Evolutionary conservation across 2,329 filamentous ascomycete species (phyloP).

Genomic region (Aspergillus sp.): DNA sequence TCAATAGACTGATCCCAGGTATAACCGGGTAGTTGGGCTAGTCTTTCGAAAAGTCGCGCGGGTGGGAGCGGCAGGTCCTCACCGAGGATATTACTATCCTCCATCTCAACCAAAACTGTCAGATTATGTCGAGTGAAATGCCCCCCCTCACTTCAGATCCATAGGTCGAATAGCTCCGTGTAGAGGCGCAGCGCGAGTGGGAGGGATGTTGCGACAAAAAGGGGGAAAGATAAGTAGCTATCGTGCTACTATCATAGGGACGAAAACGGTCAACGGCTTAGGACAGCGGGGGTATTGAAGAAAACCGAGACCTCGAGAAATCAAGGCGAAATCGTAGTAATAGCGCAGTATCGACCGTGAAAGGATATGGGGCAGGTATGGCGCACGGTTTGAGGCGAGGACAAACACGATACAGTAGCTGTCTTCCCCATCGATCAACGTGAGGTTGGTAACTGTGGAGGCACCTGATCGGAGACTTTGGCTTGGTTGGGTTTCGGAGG

Average conservation of each 20-base stretch:
- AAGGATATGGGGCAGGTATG: not conserved
- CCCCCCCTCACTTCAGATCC: constrained; percentile 18
- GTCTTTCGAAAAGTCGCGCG: constrained; percentile 67
- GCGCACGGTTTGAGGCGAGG: not conserved
- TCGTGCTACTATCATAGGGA: constrained; percentile 19
- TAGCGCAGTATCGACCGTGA: not conserved
- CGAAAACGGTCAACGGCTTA: constrained; percentile 21
- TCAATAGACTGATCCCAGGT: constrained; percentile 66
- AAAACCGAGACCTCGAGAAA: constrained; percentile 3
- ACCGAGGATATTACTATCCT: constrained; percentile 38
- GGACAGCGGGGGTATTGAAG: constrained; percentile 11
- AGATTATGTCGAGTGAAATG: constrained; percentile 11
- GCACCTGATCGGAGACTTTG: constrained; percentile 7
- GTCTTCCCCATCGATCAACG: constrained; percentile 9
- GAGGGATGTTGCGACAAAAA: constrained; percentile 7
- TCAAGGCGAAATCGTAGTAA: not conserved
- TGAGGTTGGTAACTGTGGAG: constrained; percentile 11
- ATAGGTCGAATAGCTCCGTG: constrained; percentile 14
- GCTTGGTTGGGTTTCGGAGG: constrained; percentile 5
- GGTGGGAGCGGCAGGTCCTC: constrained; percentile 56
- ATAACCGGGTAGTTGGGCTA: constrained; percentile 71
- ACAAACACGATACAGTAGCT: constrained; percentile 5
- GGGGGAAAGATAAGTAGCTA: constrained; percentile 5
- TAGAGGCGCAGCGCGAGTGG: constrained; percentile 7
- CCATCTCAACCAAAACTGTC: constrained; percentile 26